phyloP scores from a whole-genome alignment of 768 basidiomycete genomes.

The Macrolepiota fuliginosa region DNA sequence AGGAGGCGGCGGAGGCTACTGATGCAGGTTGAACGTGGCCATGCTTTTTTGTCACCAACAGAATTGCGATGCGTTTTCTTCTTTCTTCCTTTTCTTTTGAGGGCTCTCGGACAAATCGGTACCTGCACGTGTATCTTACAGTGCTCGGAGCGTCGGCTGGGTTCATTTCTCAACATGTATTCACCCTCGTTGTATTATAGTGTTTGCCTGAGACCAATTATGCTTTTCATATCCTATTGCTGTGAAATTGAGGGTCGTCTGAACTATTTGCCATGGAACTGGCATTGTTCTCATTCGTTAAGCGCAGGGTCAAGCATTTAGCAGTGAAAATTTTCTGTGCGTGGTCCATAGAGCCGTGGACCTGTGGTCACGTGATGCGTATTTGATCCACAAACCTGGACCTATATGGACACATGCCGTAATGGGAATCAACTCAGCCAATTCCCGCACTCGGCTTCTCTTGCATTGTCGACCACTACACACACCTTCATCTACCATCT shows the following conservation, averaged over 20 bases:
- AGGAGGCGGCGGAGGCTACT: slow-evolving; percentile 32
- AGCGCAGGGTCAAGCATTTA: slow-evolving; percentile 6
- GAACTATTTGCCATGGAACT: not conserved
- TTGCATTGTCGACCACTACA: slow-evolving; percentile 10
- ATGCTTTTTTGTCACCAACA: not conserved
- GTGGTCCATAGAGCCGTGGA: not conserved
- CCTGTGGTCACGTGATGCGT: not conserved
- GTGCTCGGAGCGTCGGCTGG: slow-evolving; percentile 17
- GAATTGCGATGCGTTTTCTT: not conserved
- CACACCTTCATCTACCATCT: slow-evolving; percentile 4
- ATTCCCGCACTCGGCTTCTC: slow-evolving; percentile 12
- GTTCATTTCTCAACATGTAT: slow-evolving; percentile 13
- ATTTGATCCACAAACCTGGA: slow-evolving; percentile 26
- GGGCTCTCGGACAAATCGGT: slow-evolving; percentile 13
- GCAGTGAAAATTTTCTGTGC: slow-evolving; percentile 2
- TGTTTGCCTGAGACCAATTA: slow-evolving; percentile 16
- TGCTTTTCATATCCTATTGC: not conserved
- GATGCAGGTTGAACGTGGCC: slow-evolving; percentile 1
- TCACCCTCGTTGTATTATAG: slow-evolving; percentile 13
- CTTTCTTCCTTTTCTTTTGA: slow-evolving; percentile 1
- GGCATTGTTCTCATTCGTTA: slow-evolving; percentile 8
- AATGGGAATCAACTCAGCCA: slow-evolving; percentile 13
- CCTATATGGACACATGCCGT: slow-evolving; percentile 23
- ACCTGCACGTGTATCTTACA: slow-evolving; percentile 5
- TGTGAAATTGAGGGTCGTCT: not conserved